Evolutionary conservation across 306 rosid genomes (phyloP), one percentile per base, ranked within the genome.

Genomic region (Ormosia emarginata): DNA sequence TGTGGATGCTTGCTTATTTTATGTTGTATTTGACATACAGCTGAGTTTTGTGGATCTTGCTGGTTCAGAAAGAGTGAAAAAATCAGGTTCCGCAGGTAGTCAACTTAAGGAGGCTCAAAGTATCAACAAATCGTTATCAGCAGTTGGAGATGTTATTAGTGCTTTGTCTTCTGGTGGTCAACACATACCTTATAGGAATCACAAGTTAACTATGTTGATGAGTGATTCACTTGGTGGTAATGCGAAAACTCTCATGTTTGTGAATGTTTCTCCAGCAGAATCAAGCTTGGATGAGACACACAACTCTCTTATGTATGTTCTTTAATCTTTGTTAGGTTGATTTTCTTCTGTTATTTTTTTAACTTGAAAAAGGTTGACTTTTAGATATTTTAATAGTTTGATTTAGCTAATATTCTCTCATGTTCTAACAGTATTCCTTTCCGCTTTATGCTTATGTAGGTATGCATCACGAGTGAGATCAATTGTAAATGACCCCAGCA

Each of bases 41-140:
- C 84, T 96, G 81, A 96, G 99, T 85, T 96, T 96, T 77, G 99
- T 96, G 82, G 99, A 96, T 84, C 99, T 96, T 78, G 99, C 98
- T 62, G 99, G 99, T 63, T 96, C 98, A 44, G 98, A 93, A 83
- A 91, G 99, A 81, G 90, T 96, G 53, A 96, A 96, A 85, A 96
- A 96, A 80, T 96, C 98, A 3, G 98, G 98, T 64, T 93, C 99
- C 37, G 67, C 89, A 2, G 98, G 99, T 33, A 89, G 80, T 83
- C 97, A 90, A 75, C 93, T 96, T 6, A 96, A 96, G 84, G 99
- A 96, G 89, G 98, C 99, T 61, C 99, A 96, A 68, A 96, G 99
- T 82, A 96, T 96, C 59, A 96, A 96, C 78, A 93, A 96, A 71
- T 96, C 98, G 17, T 94, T 96, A 81, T 93, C 99, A 47, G 99